Conservation (phyloP, 2,329 filamentous ascomycete species). For the Paraphoma sp. region DNA sequence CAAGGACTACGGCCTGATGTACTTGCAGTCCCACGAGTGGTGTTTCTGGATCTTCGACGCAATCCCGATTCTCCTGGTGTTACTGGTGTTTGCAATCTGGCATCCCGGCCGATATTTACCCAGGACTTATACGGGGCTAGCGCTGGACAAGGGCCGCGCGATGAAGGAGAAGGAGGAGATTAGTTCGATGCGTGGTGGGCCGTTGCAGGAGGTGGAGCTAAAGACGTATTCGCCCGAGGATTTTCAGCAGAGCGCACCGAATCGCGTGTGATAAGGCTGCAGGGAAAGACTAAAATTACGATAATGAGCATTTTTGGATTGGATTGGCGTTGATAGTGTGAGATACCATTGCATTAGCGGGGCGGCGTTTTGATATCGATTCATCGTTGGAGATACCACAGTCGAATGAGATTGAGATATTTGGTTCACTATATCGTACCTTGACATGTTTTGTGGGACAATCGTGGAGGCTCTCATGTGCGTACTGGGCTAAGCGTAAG, state of each 20-base stretch:
- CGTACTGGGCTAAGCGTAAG: no score
- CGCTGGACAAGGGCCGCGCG: constrained; percentile 37
- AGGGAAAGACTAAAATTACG: not conserved
- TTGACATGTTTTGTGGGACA: no score
- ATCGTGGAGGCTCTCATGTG: no score
- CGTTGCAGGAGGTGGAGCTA: constrained; percentile 13
- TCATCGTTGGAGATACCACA: constrained; percentile 13
- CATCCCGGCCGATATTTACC: constrained; percentile 52
- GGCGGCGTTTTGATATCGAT: constrained; percentile 12
- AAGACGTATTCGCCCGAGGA: constrained; percentile 33
- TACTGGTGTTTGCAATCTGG: constrained; percentile 58
- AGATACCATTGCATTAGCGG: constrained; percentile 27
- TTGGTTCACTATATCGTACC: not conserved
- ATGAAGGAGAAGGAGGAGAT: constrained; percentile 44
- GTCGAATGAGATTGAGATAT: not conserved
- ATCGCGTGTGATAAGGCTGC: constrained; percentile 1
- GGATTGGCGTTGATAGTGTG: constrained; percentile 1
- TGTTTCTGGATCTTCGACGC: constrained; percentile 61
- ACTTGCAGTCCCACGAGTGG: constrained; percentile 60
- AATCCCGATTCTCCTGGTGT: constrained; percentile 56
- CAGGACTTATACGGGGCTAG: constrained; percentile 36
- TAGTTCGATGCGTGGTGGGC: constrained; percentile 15
- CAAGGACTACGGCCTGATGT: constrained; percentile 51
- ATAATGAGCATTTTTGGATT: not conserved
- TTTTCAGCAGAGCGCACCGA: constrained; percentile 16